A percentile compares a stretch with the other conserved stretches of the same genome.
Conservation (phyloP, 1,284 basidiomycete genomes). For the Ustilago hordei region DNA sequence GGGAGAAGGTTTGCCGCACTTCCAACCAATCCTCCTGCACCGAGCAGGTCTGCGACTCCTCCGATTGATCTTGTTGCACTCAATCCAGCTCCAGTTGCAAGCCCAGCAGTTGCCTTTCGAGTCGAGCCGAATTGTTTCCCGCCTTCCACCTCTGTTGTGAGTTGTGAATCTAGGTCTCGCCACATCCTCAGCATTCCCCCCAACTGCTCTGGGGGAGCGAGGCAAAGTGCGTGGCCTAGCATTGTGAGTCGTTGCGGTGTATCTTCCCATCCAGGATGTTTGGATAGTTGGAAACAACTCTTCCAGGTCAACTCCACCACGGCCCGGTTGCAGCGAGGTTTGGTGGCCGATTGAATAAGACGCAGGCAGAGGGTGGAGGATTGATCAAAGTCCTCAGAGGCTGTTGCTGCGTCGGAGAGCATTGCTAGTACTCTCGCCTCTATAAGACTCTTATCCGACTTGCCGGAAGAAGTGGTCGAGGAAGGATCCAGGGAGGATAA, state of each 20-base stretch:
- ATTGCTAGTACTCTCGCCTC: constrained; percentile 47
- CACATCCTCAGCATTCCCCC: constrained; percentile 32
- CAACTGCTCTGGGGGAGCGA: constrained; percentile 34
- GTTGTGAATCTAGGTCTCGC: constrained; percentile 25
- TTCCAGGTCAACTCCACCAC: constrained; percentile 41
- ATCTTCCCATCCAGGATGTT: constrained; percentile 47
- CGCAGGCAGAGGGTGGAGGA: constrained; percentile 31
- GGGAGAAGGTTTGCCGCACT: constrained; percentile 41
- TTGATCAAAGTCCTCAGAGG: constrained; percentile 35
- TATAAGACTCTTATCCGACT: constrained; percentile 10
- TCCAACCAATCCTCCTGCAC: constrained; percentile 26
- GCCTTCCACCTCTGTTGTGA: constrained; percentile 21
- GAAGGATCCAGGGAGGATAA: constrained; percentile 5
- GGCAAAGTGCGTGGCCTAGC: constrained; percentile 32
- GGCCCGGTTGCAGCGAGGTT: not conserved
- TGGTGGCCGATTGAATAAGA: not conserved
- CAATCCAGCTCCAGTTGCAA: not conserved
- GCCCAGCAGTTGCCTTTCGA: constrained; percentile 14
- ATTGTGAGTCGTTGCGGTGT: constrained; percentile 31
- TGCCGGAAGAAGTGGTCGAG: not conserved
- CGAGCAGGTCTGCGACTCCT: constrained; percentile 8
- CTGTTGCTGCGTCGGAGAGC: constrained; percentile 41
- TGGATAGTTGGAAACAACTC: constrained; percentile 38
- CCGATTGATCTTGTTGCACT: not conserved
- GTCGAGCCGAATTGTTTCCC: constrained; percentile 25